Evolutionary conservation across 2,329 filamentous ascomycete species (phyloP), one percentile per base, ranked within the genome.

Genomic region (Fusarium ambrosium): DNA sequence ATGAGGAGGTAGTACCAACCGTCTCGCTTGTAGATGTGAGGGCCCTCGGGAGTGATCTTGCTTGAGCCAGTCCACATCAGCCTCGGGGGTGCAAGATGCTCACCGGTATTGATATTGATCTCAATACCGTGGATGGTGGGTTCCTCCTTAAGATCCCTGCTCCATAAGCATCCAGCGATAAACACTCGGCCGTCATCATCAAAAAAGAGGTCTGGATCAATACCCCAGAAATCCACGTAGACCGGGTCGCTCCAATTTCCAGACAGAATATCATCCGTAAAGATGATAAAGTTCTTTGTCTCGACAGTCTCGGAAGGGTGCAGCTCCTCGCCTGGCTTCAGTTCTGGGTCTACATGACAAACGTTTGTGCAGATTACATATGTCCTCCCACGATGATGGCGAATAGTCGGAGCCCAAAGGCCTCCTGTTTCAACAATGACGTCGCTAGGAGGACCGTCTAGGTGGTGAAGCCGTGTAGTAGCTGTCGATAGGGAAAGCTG

Each of bases 1-100:
- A 51, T 32, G 24, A 66, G n/a, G 29, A 66, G 53, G 32, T 61
- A 66, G 32, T 66, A 64, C 22, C 82, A 87, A 1, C 79, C 81
- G n/a, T 83, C 85, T 24, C 81, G 82, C 70, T 83, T 84, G 73
- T 84, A 85, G n/a, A 87, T 80, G 61, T 87, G 85, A 4, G 86
- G 85, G 6, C 55, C 63, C 27, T 71, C 69, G 2, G 69, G 20
- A 1, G 29, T 16, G 5, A 22, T 43, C 29, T 18, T 22, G 39
- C 11, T 14, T 9, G 16, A 58, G 39, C 20, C 65, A 43, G 24
- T 34, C 69, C 65, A 69, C 13, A 71, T 45, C 6, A 53, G 4
- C 8, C 37, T 74, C 18, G 79, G 64, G 6, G 80, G 76, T 18
- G 79, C 75, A 39, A 80, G 76, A 7, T 80, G 70, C 20, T 76